These are phyloP conservation scores for Lasiodiplodia sp. DNA, from an alignment of 2,329 filamentous ascomycete genomes.

Conservation along the genomic window DNA sequence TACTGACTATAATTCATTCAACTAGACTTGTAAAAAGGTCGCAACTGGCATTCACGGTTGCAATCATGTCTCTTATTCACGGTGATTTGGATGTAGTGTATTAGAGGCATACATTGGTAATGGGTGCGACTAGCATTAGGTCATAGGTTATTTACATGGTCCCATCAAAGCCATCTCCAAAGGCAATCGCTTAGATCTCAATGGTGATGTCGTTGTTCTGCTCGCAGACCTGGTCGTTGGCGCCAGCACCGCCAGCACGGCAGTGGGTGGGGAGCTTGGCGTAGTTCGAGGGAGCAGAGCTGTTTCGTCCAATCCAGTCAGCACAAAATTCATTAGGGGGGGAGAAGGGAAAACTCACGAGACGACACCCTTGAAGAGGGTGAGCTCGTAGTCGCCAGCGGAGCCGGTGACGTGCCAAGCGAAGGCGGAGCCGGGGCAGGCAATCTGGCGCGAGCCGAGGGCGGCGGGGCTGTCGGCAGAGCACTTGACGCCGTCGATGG, in stretches of 20 bases:
- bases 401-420: slow-evolving; percentile 16
- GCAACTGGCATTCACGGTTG: no score
- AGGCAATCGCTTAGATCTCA: neutral
- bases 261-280: neutral
- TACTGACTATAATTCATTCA: no score
- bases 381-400: slow-evolving; percentile 25
- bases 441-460: slow-evolving; percentile 6
- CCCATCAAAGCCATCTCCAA: neutral
- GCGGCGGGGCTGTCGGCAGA: neutral
- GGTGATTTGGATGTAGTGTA: neutral
- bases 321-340: neutral
- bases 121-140: neutral
- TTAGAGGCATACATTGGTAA: neutral
- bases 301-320: neutral
- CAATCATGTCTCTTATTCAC: neutral
- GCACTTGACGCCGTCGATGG: slow-evolving; percentile 14
- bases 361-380: slow-evolving; percentile 12
- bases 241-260: neutral
- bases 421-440: slow-evolving; percentile 9
- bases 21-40: no score
- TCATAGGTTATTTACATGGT: neutral
- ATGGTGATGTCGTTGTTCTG: slow-evolving; percentile 8
- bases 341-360: neutral
- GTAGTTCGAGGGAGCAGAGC: neutral
- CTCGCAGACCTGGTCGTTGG: slow-evolving; percentile 13